Base-by-base conservation (phyloP, 2,329 filamentous ascomycete genomes). In the Epichloe gansuensis region DNA sequence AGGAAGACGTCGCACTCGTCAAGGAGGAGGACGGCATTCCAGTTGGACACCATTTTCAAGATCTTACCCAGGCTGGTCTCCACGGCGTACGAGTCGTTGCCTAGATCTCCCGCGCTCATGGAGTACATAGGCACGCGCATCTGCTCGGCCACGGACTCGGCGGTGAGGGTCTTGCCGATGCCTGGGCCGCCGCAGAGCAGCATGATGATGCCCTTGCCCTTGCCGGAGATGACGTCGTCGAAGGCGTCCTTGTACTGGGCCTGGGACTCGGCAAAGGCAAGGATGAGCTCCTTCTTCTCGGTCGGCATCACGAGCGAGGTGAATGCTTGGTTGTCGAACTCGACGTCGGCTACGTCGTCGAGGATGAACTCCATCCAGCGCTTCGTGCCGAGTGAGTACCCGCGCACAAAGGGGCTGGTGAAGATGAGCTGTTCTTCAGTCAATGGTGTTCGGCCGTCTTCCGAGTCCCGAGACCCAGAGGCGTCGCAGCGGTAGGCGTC, bases 81-180 rank as follows among this genome's bases (percentile, higher is more conserved):
- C 0, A 90, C 74, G 15, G 76, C 75, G 53, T 76, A 73, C 0
- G 82, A 76, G 51, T 83, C 77, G 1, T 80, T 80, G 31, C 86
- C 85, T 0, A 90, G 74, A 61, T 89, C 85, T 34, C 85, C 85
- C 0, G 84, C 84, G 54, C 69, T 71, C 47, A 79, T 68, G 25
- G 68, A 70, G 58, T 77, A 76, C 5, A 79, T 66, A 2, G 75
- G 77, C 40, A 70, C 68, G 44, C 66, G 65, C 55, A 73, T 71
- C 56, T 70, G 65, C 63, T 78, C 75, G 1, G 75, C 74, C 2
- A 78, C 71, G 1, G 69, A 67, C 61, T 74, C 71, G 7, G 72
- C 73, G 1, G 73, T 75, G 41, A 72, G 62, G 1, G 74, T 76
- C 65, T 75, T 76, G 25, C 75, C 75, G 5, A 73, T 71, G 36